A percentile compares a stretch with the other conserved stretches of the same genome.
Evolutionary conservation across 306 rosid genomes (phyloP).

Genomic region (Acacia melanoxylon): DNA sequence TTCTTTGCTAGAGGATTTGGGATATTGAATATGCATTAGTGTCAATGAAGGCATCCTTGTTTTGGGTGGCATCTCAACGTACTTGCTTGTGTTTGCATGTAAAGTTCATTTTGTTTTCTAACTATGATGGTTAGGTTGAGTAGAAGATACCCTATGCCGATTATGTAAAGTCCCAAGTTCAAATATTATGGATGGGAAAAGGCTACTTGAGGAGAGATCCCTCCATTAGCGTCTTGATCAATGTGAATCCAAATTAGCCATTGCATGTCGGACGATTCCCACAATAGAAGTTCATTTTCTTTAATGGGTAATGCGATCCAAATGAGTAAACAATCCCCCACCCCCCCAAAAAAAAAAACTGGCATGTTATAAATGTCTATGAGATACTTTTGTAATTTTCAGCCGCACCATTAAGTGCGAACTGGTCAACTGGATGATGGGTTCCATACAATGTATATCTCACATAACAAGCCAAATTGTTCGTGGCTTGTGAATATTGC

Average conservation of each 20-base stretch:
- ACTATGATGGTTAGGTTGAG: neutral
- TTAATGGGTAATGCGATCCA: neutral
- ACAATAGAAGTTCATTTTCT: neutral
- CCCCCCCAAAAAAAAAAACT: neutral
- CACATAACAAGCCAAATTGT: neutral
- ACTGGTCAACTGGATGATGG: neutral
- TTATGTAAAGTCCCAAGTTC: neutral
- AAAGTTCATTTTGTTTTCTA: neutral
- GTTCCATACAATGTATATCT: neutral
- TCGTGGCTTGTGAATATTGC: neutral
- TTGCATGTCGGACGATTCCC: neutral
- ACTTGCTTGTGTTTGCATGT: neutral
- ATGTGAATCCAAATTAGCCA: too few relatives aligned
- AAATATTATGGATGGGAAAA: neutral
- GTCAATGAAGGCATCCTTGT: neutral
- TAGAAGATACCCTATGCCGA: neutral
- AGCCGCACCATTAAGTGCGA: neutral
- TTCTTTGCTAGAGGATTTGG: conserved; percentile 2
- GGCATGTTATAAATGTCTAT: neutral
- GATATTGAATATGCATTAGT: conserved; percentile 16
- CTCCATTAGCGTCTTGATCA: neutral
- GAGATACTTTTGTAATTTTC: neutral
- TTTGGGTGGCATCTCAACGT: conserved; percentile 1
- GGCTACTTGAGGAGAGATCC: neutral
- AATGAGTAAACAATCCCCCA: neutral